These are phyloP conservation scores for Alternaria dauci DNA, from an alignment of 2,329 filamentous ascomycete genomes.

Conservation along the genomic window DNA sequence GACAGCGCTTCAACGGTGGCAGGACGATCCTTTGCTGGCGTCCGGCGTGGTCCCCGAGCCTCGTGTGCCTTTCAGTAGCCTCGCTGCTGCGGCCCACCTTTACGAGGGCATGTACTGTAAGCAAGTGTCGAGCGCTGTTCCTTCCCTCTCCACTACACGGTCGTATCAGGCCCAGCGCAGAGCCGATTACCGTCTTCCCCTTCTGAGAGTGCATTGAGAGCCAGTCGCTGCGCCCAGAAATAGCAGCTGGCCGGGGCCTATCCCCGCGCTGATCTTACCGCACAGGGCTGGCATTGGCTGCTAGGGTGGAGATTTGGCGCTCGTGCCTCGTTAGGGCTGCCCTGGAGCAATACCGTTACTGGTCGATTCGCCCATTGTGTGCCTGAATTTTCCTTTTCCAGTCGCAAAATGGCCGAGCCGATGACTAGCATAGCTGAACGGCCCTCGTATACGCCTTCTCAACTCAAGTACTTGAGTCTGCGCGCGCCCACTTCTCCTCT, in stretches of 20 bases:
- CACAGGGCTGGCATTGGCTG: slow-evolving; percentile 32
- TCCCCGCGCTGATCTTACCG: slow-evolving; percentile 35
- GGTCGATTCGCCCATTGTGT: slow-evolving; percentile 20
- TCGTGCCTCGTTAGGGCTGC: slow-evolving; percentile 27
- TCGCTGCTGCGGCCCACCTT: slow-evolving; percentile 1
- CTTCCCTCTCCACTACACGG: not conserved
- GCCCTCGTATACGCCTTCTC: slow-evolving; percentile 17
- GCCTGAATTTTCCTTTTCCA: slow-evolving; percentile 22
- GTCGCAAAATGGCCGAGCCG: slow-evolving; percentile 9
- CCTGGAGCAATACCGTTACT: slow-evolving; percentile 21
- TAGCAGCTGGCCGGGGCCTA: slow-evolving; percentile 29
- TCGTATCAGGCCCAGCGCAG: slow-evolving; percentile 11
- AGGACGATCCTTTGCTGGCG: not conserved
- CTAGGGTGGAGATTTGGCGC: slow-evolving; percentile 40
- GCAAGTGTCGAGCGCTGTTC: not conserved
- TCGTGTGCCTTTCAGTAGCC: not conserved
- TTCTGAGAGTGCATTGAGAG: slow-evolving; percentile 6
- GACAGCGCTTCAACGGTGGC: slow-evolving; percentile 20
- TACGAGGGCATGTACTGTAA: not conserved
- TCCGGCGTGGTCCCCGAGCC: not conserved
- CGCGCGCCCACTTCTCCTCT: slow-evolving; percentile 22
- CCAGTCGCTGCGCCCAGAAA: slow-evolving; percentile 37
- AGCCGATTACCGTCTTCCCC: slow-evolving; percentile 19
- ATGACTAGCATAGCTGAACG: slow-evolving; percentile 27
- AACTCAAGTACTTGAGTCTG: slow-evolving; percentile 31